Base-by-base conservation (phyloP, 2,329 filamentous ascomycete genomes). In the Cytospora piceicola region DNA sequence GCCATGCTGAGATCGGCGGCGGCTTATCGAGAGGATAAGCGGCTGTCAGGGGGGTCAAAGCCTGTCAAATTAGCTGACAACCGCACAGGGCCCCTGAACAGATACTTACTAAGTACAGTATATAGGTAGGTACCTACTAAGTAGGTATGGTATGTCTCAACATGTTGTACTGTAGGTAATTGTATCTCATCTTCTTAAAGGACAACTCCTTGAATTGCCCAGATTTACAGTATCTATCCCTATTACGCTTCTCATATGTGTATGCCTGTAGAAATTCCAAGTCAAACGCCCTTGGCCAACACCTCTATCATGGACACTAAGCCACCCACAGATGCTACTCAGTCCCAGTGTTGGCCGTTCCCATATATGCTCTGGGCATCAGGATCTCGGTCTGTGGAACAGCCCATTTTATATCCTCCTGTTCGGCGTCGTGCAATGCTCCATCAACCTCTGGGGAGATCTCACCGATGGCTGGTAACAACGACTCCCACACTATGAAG, bases 11-110 rank as follows among this genome's bases (percentile, higher is more conserved):
- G 36, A 46, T 46, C 34, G n/a, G 36, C 34, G n/a, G 36, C 30
- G 56, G 56, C 56, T 64, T 64, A 64, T 64, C 62, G 56, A 27
- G 42, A 59, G 20, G 59, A 61, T 64, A 64, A 64, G 36, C 15
- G 27, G 1, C 24, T 8, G 27, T 59, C 46, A 54, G 36, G 36
- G 46, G 42, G 36, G n/a, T n/a, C 14, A 22, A 3, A 49, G 4
- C 46, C n/a, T 5, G 46, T 49, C n/a, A 24, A 24, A 49, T 24
- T 49, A 24, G 17, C 9, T n/a, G 56, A 17, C 55, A 58, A 17
- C 49, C 49, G 34, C 56, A 60, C 56, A 29, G 49, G 46, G 39
- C n/a, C 32, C 61, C 30, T 46, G n/a, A 14, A 29, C 5, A 29
- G 27, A 29, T 29, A 29, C 27, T 29, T 29, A 3, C 27, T 29